These are phyloP conservation scores for Yamadazyma oceani DNA, from an alignment of 1,139 yeast genomes.

Conservation along the genomic window DNA sequence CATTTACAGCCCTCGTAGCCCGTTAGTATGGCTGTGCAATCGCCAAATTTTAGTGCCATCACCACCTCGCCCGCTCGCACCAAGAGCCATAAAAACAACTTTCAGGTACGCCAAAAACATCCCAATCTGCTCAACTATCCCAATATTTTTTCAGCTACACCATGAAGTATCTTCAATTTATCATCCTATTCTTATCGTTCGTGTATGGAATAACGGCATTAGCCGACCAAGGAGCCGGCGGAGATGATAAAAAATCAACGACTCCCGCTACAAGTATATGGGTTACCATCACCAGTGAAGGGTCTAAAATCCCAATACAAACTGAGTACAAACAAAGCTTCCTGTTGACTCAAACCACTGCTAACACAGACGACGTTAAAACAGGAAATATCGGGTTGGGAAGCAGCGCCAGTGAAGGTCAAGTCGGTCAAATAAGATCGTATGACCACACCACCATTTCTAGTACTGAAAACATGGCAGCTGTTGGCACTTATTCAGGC, in stretches of 20 bases:
- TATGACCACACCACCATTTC: conserved; percentile 26
- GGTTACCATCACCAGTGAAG: conserved; percentile 37
- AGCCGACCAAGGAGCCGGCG: conserved; percentile 25
- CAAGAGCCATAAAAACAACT: neutral
- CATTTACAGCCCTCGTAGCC: no score
- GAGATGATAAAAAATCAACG: conserved; percentile 16
- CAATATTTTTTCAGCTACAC: neutral
- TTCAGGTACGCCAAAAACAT: neutral
- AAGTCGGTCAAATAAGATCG: conserved; percentile 35
- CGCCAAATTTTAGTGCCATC: no score
- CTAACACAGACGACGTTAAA: conserved; percentile 20
- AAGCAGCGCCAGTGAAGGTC: conserved; percentile 23
- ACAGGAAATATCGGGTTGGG: conserved; percentile 44
- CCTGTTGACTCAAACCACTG: conserved; percentile 23
- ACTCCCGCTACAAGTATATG: conserved; percentile 29
- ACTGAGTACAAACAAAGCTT: conserved; percentile 34
- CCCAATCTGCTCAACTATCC: no score
- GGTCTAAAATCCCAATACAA: conserved; percentile 28
- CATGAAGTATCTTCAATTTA: conserved; percentile 13
- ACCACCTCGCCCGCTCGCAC: no score
- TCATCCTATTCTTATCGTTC: conserved; percentile 11
- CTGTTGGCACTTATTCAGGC: conserved; percentile 7
- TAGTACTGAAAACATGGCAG: conserved; percentile 8
- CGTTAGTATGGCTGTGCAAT: no score
- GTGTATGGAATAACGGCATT: conserved; percentile 17